Conservation (phyloP, 2,329 filamentous ascomycete species). For the Camptophora hylomeconis region DNA sequence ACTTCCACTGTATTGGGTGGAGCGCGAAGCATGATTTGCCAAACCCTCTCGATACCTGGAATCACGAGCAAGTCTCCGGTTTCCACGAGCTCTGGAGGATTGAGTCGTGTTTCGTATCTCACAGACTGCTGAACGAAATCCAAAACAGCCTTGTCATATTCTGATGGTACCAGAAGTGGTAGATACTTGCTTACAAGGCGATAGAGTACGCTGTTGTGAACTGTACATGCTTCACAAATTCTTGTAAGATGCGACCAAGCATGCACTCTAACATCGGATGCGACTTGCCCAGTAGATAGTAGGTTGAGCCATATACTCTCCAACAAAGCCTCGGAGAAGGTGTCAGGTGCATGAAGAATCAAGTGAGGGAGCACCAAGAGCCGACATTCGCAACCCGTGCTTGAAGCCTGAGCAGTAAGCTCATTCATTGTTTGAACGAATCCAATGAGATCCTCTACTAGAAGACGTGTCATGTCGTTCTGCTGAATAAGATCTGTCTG, state of each 20-base stretch:
- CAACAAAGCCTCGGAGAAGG: constrained; percentile 50
- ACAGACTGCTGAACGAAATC: constrained; percentile 13
- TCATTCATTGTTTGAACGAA: constrained; percentile 4
- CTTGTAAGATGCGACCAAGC: constrained; percentile 57
- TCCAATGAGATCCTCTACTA: constrained; percentile 9
- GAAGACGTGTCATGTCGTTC: constrained; percentile 7
- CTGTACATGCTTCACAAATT: constrained; percentile 24
- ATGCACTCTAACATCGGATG: constrained; percentile 50
- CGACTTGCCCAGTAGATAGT: too few relatives aligned
- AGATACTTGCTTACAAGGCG: constrained; percentile 12
- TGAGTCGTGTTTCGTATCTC: constrained; percentile 8
- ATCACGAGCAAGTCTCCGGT: constrained; percentile 29
- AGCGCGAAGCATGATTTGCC: constrained; percentile 65
- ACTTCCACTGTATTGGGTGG: constrained; percentile 53
- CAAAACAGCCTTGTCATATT: constrained; percentile 10
- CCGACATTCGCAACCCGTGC: constrained; percentile 7
- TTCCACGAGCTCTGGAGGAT: constrained; percentile 12
- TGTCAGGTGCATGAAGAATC: constrained; percentile 40
- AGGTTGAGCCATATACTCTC: constrained; percentile 58
- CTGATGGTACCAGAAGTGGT: constrained; percentile 7
- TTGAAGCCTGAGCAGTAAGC: constrained; percentile 7
- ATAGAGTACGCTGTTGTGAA: constrained; percentile 10
- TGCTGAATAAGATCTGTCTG: constrained; percentile 3
- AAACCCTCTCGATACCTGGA: constrained; percentile 56
- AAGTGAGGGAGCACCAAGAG: constrained; percentile 9